These are phyloP conservation scores for Naganishia onofrii DNA, from an alignment of 768 basidiomycete species.

Conservation along the genomic window DNA sequence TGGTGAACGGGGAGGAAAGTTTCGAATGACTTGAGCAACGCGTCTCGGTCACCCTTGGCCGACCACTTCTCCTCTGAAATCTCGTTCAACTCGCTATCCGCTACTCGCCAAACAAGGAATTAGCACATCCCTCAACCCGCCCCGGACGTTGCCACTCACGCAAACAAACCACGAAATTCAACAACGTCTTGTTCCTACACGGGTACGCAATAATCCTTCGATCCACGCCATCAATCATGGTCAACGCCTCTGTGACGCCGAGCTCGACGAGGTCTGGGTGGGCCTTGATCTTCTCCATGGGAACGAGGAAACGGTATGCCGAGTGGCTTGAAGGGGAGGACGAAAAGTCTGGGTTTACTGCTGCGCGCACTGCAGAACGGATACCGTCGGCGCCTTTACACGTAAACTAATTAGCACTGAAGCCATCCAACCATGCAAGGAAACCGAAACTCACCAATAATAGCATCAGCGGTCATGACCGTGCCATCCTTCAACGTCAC, in stretches of 20 bases:
- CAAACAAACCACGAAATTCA: conserved; percentile 34
- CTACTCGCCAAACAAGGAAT: neutral
- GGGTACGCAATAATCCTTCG: conserved; percentile 28
- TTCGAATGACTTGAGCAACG: conserved; percentile 34
- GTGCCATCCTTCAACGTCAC: conserved; percentile 34
- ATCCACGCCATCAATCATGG: conserved; percentile 29
- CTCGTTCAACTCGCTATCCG: conserved; percentile 33
- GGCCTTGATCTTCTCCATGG: conserved; percentile 18
- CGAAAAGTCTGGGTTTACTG: conserved; percentile 28
- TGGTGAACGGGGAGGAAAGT: conserved; percentile 32
- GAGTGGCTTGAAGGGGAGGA: conserved; percentile 35
- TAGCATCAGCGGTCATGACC: conserved; percentile 29
- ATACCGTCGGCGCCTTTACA: conserved; percentile 36
- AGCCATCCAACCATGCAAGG: neutral
- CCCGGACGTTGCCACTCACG: conserved; percentile 18
- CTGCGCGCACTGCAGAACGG: conserved; percentile 30
- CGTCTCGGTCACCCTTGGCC: conserved; percentile 20
- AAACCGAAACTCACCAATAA: conserved; percentile 27
- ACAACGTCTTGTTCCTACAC: conserved; percentile 29
- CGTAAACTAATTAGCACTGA: neutral
- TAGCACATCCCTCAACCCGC: no score
- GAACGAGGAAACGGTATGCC: conserved; percentile 39
- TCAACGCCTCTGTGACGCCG: conserved; percentile 17
- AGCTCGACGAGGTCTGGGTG: conserved; percentile 29
- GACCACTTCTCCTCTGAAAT: conserved; percentile 34